A percentile compares a stretch with the other conserved stretches of the same genome.
phyloP scores from a whole-genome alignment of 2,329 filamentous ascomycete species.

The Chrysoporthe puriensis region DNA sequence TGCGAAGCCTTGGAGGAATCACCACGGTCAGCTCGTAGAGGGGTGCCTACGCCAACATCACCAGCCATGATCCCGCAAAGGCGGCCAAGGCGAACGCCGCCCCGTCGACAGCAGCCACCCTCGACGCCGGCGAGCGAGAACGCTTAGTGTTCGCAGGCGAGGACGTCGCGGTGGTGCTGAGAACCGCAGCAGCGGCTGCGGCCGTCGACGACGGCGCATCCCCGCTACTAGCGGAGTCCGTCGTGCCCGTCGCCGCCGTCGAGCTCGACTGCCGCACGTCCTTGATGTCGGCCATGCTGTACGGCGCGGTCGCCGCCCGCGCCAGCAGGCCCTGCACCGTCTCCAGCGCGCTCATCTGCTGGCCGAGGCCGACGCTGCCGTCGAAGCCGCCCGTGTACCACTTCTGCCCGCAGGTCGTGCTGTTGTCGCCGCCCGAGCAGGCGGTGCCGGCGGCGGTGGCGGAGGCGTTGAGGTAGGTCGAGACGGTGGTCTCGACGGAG shows the following conservation, averaged over 20 bases:
- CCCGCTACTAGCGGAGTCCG: background rate
- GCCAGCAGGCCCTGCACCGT: constrained; percentile 63
- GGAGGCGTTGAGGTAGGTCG: constrained; percentile 52
- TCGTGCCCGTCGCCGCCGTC: background rate
- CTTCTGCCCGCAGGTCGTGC: constrained; percentile 61
- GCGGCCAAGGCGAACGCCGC: constrained; percentile 15
- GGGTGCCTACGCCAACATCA: background rate
- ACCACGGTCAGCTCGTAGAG: background rate
- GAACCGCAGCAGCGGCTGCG: background rate
- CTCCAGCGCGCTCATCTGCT: constrained; percentile 69
- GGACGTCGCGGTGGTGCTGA: constrained; percentile 19
- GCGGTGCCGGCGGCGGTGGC: constrained; percentile 58
- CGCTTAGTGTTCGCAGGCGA: constrained; percentile 24
- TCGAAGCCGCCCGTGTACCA: constrained; percentile 66
- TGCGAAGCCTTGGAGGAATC: too few relatives aligned
- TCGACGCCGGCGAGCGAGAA: constrained; percentile 23
- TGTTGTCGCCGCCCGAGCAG: constrained; percentile 59
- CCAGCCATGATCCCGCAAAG: background rate
- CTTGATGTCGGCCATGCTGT: constrained; percentile 53
- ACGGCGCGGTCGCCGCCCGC: constrained; percentile 46
- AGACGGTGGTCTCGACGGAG: constrained; percentile 52
- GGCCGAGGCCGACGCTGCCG: constrained; percentile 58
- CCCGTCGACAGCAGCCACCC: constrained; percentile 11
- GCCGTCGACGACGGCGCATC: background rate
- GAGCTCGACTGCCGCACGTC: constrained; percentile 41